Conservation (phyloP, 163 green algal species). For the Prototheca wickerhamii region DNA sequence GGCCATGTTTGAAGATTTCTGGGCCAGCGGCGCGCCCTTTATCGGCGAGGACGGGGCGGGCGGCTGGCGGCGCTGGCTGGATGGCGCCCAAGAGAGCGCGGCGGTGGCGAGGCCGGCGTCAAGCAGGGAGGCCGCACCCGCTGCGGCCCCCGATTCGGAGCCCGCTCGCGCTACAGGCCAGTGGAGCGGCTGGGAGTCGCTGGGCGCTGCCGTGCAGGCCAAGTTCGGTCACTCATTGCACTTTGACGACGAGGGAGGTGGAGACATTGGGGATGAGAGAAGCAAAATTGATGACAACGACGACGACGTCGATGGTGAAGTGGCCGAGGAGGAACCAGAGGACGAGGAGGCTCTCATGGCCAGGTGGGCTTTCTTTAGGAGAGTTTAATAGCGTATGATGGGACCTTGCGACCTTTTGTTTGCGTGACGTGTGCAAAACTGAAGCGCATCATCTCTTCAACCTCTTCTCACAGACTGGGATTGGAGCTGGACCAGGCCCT, state of each 20-base stretch:
- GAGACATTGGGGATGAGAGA: slow-evolving; percentile 2
- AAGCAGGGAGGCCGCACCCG: background rate
- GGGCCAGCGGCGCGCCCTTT: slow-evolving; percentile 8
- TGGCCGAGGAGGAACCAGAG: slow-evolving; percentile 16
- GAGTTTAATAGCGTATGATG: too few relatives aligned
- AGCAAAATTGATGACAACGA: slow-evolving; percentile 13
- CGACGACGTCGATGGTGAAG: slow-evolving; percentile 14
- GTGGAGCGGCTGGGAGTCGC: slow-evolving; percentile 14
- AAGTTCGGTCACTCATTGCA: slow-evolving; percentile 11
- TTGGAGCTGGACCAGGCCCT: too few relatives aligned
- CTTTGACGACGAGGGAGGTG: background rate
- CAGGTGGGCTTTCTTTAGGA: too few relatives aligned
- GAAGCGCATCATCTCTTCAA: too few relatives aligned
- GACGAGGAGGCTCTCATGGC: slow-evolving; percentile 14
- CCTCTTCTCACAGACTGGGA: too few relatives aligned
- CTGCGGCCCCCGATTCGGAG: background rate
- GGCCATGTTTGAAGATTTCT: slow-evolving; percentile 45
- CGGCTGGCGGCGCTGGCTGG: background rate
- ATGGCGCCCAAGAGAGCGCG: background rate
- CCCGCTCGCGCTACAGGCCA: slow-evolving; percentile 1
- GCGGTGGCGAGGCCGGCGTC: background rate
- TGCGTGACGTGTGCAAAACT: too few relatives aligned
- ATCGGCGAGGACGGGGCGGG: background rate
- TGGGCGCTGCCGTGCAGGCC: slow-evolving; percentile 6
- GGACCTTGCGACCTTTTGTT: too few relatives aligned